Conservation (phyloP, 176 grass and related monocot species). For the Carex parvula region DNA sequence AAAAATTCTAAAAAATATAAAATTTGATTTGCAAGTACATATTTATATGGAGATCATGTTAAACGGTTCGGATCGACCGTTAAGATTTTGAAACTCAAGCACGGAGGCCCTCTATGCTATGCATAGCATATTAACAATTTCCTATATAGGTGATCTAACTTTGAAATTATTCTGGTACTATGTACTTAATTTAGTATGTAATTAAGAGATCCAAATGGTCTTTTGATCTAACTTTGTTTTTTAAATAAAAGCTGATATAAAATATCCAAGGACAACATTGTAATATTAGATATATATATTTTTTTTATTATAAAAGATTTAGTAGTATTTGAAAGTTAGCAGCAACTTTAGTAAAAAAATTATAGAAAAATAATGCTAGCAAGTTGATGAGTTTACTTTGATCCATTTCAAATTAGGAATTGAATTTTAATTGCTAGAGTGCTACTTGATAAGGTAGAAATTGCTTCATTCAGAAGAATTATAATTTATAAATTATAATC, state of each 20-base stretch:
- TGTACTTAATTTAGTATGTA: background rate
- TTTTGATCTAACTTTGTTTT: background rate
- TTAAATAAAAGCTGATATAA: background rate
- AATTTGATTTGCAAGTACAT: no score
- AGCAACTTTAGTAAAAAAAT: background rate
- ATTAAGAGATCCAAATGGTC: background rate
- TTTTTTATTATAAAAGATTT: no score
- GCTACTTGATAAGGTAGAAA: background rate
- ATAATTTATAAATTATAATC: background rate
- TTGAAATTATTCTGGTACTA: background rate
- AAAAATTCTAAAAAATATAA: no score
- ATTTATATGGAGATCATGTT: no score
- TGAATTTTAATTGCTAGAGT: background rate
- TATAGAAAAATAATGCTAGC: background rate
- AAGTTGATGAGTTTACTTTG: background rate
- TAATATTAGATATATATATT: no score
- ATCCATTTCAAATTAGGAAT: background rate
- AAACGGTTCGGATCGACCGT: no score
- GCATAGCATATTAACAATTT: no score
- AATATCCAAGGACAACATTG: background rate
- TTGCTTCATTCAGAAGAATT: background rate
- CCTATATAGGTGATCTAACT: background rate
- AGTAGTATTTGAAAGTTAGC: no score
- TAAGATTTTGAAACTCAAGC: no score
- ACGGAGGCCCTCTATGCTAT: no score